These are phyloP conservation scores for Pachysolen tannophilus DNA, from an alignment of 805 yeast species.

Conservation along the genomic window DNA sequence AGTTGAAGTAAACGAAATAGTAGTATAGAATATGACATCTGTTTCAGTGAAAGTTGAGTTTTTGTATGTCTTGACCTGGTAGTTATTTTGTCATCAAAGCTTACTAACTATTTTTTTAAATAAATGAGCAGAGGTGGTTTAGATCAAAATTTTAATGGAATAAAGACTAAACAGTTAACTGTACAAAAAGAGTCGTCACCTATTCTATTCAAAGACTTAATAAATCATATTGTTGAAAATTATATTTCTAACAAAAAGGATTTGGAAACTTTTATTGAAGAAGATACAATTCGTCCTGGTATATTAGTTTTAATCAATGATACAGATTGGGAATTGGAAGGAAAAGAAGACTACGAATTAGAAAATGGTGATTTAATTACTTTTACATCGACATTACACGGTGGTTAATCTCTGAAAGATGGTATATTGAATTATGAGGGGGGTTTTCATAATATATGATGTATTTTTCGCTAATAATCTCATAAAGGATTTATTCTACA, in stretches of 20 bases:
- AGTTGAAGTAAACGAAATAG: too few relatives aligned
- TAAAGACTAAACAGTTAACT: slow-evolving; percentile 43
- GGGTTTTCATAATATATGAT: not conserved
- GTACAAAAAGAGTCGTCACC: slow-evolving; percentile 33
- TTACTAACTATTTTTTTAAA: slow-evolving; percentile 3
- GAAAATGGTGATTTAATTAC: slow-evolving; percentile 72
- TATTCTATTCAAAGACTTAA: slow-evolving; percentile 37
- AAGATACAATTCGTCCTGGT: slow-evolving; percentile 83
- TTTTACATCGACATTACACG: slow-evolving; percentile 91
- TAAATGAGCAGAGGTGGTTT: slow-evolving; percentile 56
- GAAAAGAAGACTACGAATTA: slow-evolving; percentile 72
- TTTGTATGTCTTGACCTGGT: slow-evolving; percentile 19
- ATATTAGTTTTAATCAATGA: slow-evolving; percentile 87
- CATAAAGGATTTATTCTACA: slow-evolving; percentile 45
- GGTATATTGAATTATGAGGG: not conserved
- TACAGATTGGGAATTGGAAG: slow-evolving; percentile 95
- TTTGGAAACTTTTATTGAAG: slow-evolving; percentile 70
- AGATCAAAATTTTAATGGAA: slow-evolving; percentile 64
- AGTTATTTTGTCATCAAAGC: not conserved
- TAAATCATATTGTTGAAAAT: slow-evolving; percentile 42
- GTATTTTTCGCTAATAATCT: slow-evolving; percentile 8
- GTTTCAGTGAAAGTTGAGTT: slow-evolving; percentile 35
- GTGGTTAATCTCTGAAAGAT: slow-evolving; percentile 47
- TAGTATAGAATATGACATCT: too few relatives aligned
- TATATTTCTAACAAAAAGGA: slow-evolving; percentile 57